Conservation (phyloP, 345 rosid species). For the Balakata baccata region DNA sequence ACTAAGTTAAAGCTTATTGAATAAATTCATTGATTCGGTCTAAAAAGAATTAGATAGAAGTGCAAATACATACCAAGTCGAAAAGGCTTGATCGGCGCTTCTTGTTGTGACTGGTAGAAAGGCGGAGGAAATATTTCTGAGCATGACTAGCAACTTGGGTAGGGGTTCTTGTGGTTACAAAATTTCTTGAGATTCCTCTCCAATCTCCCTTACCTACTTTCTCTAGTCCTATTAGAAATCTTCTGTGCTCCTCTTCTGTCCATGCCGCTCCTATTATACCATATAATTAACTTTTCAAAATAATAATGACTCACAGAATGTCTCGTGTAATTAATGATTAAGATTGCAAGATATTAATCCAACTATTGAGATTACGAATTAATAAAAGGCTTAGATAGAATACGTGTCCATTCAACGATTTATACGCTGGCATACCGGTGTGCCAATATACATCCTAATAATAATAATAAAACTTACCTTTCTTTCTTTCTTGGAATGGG, state of each 20-base stretch:
- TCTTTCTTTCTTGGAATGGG: slow-evolving; percentile 40
- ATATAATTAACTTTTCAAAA: too few relatives aligned
- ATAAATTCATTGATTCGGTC: too few relatives aligned
- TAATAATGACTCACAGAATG: too few relatives aligned
- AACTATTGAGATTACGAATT: too few relatives aligned
- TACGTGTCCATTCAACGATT: too few relatives aligned
- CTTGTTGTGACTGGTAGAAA: slow-evolving; percentile 42
- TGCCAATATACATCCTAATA: too few relatives aligned
- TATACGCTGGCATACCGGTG: too few relatives aligned
- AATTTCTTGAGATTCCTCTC: slow-evolving; percentile 67
- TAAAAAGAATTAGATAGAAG: too few relatives aligned
- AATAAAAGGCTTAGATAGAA: too few relatives aligned
- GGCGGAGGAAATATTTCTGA: slow-evolving; percentile 66
- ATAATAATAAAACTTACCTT: slow-evolving; percentile 31
- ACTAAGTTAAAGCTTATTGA: too few relatives aligned
- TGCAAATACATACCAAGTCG: slow-evolving; percentile 38
- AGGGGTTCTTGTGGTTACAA: slow-evolving; percentile 61
- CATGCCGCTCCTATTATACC: slow-evolving; percentile 54
- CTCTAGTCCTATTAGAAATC: slow-evolving; percentile 51
- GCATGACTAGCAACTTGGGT: slow-evolving; percentile 81
- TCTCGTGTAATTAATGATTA: too few relatives aligned
- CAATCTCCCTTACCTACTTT: slow-evolving; percentile 70
- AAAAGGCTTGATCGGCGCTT: slow-evolving; percentile 64
- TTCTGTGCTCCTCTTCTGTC: slow-evolving; percentile 68
- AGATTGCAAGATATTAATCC: too few relatives aligned